phyloP scores from a whole-genome alignment of 176 grass and related monocot genomes.

The Sorghum bicolor region Sorghum_bicolor_NCBIv3 NC_012870.2:5924501-5925000 shows the following conservation, averaged over 20 bases:
- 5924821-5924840: conserved; percentile 36
- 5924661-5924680: conserved; percentile 80
- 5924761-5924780: conserved; percentile 59
- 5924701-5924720: conserved; percentile 73
- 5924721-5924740: conserved; percentile 68
- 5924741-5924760: conserved; percentile 76
- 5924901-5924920: conserved; percentile 69
- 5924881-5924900: conserved; percentile 60
- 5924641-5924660: conserved; percentile 67
- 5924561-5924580: conserved; percentile 85
- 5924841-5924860: conserved; percentile 38
- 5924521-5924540: conserved; percentile 45
- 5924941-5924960: conserved; percentile 69
- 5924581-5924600: conserved; percentile 68
- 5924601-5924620: not conserved
- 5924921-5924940: conserved; percentile 67
- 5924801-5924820: conserved; percentile 27
- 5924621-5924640: conserved; percentile 12
- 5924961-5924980: conserved; percentile 76
- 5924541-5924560: conserved; percentile 78
- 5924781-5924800: conserved; percentile 77
- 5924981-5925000: conserved; percentile 71
- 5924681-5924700: conserved; percentile 84
- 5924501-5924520: conserved; percentile 54
- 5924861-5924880: conserved; percentile 90